These are phyloP conservation scores for Tetrahymena elliotti DNA, from an alignment of 73 alveolate genomes.

Conservation along the genomic window DNA sequence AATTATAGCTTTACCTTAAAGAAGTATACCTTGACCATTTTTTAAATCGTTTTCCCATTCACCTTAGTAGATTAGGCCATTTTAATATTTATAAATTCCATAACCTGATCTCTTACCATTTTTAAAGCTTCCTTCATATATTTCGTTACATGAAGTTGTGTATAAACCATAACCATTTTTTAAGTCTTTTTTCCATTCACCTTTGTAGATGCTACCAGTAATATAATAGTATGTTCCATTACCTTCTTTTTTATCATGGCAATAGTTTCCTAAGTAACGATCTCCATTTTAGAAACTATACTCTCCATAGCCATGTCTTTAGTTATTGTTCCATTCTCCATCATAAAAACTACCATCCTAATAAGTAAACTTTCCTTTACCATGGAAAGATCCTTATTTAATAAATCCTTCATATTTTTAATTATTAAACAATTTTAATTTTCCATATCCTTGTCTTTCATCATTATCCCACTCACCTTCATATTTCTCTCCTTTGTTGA, in stretches of 20 bases:
- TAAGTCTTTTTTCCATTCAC: neutral
- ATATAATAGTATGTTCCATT: neutral
- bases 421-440: neutral
- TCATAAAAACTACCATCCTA: constrained; percentile 71
- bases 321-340: constrained; percentile 73
- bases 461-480: constrained; percentile 20
- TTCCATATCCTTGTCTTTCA: constrained; percentile 22
- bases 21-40: neutral
- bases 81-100: neutral
- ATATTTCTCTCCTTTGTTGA: constrained; percentile 5
- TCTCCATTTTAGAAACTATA: constrained; percentile 16
- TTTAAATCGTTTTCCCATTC: neutral
- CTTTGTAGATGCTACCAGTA: neutral
- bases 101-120: constrained; percentile 12
- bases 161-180: neutral
- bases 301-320: constrained; percentile 82
- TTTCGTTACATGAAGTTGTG: neutral
- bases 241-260: neutral
- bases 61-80: neutral
- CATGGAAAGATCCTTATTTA: constrained; percentile 34
- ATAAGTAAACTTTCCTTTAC: constrained; percentile 64
- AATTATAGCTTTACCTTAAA: neutral
- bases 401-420: constrained; percentile 29
- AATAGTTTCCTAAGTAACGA: neutral
- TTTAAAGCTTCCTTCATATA: neutral